Evolutionary conservation across 2,329 filamentous ascomycete species (phyloP), one percentile per base, ranked within the genome.

Genomic region (Fusarium sulawesiense): DNA sequence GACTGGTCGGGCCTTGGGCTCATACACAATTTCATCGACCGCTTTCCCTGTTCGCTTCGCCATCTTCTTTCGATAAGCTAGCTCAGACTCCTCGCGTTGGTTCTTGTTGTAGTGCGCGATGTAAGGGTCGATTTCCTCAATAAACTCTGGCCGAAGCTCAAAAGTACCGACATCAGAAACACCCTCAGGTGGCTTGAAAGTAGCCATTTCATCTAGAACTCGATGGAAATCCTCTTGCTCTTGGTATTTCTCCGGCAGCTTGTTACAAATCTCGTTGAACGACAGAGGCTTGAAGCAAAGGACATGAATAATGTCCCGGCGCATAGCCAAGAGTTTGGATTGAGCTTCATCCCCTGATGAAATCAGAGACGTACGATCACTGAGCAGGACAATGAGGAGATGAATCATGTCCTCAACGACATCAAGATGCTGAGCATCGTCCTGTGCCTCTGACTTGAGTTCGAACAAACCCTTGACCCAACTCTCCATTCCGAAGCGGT

Each of bases 61-160:
- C 84, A 96, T 90, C 84, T 93, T 92, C 75, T 92, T 91, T 74
- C 92, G 93, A 82, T 96, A 98, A 5, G 94, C 92, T 72, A 88
- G 90, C 80, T 99, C 96, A 0, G 95, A 93, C 78, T 99, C 96
- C 77, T 99, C 96, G 53, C 96, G 89, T 79, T 98, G 95, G 75
- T 99, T 99, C 77, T 97, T 97, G 76, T 91, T 97, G 80, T 97
- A 99, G 77, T 98, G 94, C 9, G 94, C 92, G 76, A 94, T 96
- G 78, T 98, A 99, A 1, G 97, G 96, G 78, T 99, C 97, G 53
- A 99, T 89, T 48, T 97, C 88, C 72, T 95, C 92, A 41, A 98
- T 87, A 74, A 91, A 96, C 65, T 97, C 89, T 7, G 92, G 89
- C 77, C 94, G 96, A 54, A 99, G 84, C 79, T 98, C 94, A 75